phyloP scores from a whole-genome alignment of 2,329 filamentous ascomycete genomes.

The Pseudogymnoascus destructans region DNA sequence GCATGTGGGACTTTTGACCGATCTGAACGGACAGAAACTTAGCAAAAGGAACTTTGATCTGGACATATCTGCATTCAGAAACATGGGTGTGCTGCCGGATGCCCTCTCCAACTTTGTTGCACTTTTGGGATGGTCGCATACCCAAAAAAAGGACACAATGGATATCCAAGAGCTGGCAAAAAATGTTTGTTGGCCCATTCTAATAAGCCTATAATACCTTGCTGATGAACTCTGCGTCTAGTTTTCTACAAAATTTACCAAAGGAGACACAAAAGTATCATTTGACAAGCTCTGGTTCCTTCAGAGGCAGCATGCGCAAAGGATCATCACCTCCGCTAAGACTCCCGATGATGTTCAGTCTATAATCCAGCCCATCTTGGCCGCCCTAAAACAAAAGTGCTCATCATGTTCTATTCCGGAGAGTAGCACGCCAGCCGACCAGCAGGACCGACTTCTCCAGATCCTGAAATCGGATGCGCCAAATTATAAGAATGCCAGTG shows the following conservation, averaged over 20 bases:
- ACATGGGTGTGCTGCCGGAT: conserved; percentile 48
- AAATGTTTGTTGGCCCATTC: conserved; percentile 37
- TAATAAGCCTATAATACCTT: conserved; percentile 1
- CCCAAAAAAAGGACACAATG: conserved; percentile 54
- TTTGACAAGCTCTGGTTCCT: conserved; percentile 69
- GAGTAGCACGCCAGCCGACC: neutral
- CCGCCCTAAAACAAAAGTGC: neutral
- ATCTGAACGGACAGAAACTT: conserved; percentile 57
- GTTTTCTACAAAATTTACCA: conserved; percentile 61
- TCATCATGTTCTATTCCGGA: neutral
- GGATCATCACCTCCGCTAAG: neutral
- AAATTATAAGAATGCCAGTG: conserved; percentile 41
- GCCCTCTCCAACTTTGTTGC: conserved; percentile 70
- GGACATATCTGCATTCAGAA: conserved; percentile 43
- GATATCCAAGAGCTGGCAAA: conserved; percentile 56
- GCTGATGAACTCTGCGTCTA: neutral
- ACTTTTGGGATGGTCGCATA: conserved; percentile 71
- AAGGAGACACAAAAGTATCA: conserved; percentile 74
- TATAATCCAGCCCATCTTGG: neutral
- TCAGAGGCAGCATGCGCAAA: conserved; percentile 48
- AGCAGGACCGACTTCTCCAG: neutral
- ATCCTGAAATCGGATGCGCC: conserved; percentile 33
- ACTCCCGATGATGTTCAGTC: neutral
- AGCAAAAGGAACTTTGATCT: conserved; percentile 71
- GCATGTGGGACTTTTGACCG: conserved; percentile 65